Conservation (phyloP, 371 early-diverging fungal species). For the Chytridium lagenaria region DNA sequence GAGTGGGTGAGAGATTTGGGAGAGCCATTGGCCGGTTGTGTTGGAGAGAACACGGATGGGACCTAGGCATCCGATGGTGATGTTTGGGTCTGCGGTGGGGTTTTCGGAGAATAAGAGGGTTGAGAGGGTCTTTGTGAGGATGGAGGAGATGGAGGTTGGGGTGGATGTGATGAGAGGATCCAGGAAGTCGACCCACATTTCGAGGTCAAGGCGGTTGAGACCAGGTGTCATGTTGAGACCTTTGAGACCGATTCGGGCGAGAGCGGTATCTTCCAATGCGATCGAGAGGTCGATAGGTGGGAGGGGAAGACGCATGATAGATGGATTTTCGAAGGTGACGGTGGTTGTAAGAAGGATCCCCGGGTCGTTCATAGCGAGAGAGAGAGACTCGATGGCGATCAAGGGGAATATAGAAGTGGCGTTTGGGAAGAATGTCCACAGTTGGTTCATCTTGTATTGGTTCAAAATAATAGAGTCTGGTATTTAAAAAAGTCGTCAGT, state of each 20-base stretch:
- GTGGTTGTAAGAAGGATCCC: slow-evolving; percentile 23
- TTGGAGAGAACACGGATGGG: slow-evolving; percentile 7
- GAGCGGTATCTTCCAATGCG: slow-evolving; percentile 18
- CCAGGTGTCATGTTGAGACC: not conserved
- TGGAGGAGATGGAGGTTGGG: not conserved
- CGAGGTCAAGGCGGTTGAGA: slow-evolving; percentile 12
- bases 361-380: slow-evolving; percentile 27
- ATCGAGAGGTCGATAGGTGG: slow-evolving; percentile 19
- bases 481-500: not conserved
- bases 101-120: not conserved
- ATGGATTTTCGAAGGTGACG: slow-evolving; percentile 36
- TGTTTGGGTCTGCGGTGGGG: not conserved
- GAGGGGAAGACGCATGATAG: slow-evolving; percentile 23
- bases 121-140: not conserved
- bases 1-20: slow-evolving; percentile 19
- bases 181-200: slow-evolving; percentile 20
- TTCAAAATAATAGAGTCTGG: slow-evolving; percentile 26
- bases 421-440: slow-evolving; percentile 27
- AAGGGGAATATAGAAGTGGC: slow-evolving; percentile 27
- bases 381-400: slow-evolving; percentile 32
- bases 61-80: not conserved
- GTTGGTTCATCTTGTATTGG: slow-evolving; percentile 26
- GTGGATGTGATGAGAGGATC: slow-evolving; percentile 13
- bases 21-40: slow-evolving; percentile 23
- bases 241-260: slow-evolving; percentile 18